Conservation (phyloP, 306 rosid genomes). For the Rubus idaeus region DNA sequence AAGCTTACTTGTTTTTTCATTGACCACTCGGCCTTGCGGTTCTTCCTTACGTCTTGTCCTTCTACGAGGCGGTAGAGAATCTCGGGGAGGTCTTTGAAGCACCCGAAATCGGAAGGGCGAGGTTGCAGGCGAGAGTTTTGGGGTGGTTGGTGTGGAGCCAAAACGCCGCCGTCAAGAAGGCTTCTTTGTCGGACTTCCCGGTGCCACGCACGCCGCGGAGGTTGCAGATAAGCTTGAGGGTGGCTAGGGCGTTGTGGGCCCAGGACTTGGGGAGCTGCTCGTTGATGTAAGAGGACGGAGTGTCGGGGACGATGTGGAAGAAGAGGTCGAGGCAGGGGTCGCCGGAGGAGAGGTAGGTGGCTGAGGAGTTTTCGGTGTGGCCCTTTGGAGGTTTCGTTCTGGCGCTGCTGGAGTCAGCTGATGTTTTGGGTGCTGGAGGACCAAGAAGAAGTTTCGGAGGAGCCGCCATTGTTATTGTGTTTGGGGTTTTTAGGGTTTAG, state of each 20-base stretch:
- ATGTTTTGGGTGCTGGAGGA: background rate
- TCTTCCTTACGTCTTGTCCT: conserved; percentile 34
- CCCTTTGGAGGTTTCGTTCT: conserved; percentile 10
- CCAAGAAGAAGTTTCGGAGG: background rate
- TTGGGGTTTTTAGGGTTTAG: background rate
- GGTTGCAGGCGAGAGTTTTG: conserved; percentile 47
- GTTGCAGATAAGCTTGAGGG: conserved; percentile 59
- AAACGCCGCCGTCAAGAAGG: conserved; percentile 46
- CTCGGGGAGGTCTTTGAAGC: conserved; percentile 70
- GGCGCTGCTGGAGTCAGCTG: background rate
- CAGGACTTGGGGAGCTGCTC: conserved; percentile 36
- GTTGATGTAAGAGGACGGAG: conserved; percentile 26
- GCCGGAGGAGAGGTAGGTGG: conserved; percentile 34
- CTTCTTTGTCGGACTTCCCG: conserved; percentile 49
- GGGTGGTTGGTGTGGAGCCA: conserved; percentile 62
- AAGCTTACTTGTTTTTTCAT: conserved; percentile 1
- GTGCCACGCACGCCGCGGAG: conserved; percentile 65
- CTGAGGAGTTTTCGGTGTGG: conserved; percentile 36
- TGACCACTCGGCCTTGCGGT: conserved; percentile 33
- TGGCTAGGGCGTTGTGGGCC: conserved; percentile 26
- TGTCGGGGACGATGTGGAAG: conserved; percentile 52
- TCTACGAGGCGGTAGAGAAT: conserved; percentile 53
- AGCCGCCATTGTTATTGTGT: background rate
- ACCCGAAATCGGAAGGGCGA: conserved; percentile 56
- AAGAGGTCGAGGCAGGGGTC: background rate